A percentile compares a stretch with the other conserved stretches of the same genome.
Conservation (phyloP, 441 rosid species). For the Erodium trifolium region DNA sequence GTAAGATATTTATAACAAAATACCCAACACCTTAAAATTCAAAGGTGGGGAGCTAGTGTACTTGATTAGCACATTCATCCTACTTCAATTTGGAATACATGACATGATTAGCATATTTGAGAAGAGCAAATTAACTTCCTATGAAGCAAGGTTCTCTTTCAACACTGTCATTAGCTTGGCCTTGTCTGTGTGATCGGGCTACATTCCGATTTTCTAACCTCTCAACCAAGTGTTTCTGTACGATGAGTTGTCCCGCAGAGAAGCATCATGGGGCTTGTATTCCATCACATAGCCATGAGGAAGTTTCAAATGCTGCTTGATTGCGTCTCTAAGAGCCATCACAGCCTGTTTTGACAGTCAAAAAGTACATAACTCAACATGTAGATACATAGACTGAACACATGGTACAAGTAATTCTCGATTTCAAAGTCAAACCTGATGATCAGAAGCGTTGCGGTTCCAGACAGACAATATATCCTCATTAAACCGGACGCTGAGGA, state of each 20-base stretch:
- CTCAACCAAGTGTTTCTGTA: constrained; percentile 94
- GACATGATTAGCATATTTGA: no score
- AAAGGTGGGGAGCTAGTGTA: background rate
- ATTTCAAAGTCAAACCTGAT: constrained; percentile 46
- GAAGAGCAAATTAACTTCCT: no score
- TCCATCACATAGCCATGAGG: constrained; percentile 89
- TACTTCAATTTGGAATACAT: no score
- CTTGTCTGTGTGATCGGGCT: background rate
- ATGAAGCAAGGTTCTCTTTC: constrained; percentile 1
- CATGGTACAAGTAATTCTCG: background rate
- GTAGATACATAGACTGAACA: background rate
- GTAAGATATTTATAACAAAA: background rate
- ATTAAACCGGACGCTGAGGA: constrained; percentile 82
- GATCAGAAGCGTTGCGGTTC: constrained; percentile 92
- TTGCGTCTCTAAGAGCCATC: constrained; percentile 92
- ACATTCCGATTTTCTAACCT: constrained; percentile 37
- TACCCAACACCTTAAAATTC: constrained; percentile 12
- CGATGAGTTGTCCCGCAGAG: constrained; percentile 86
- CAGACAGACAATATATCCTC: constrained; percentile 91
- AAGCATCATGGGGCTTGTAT: constrained; percentile 92
- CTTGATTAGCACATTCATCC: no score
- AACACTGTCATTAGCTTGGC: constrained; percentile 10
- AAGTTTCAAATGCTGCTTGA: constrained; percentile 85
- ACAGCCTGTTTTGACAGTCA: constrained; percentile 52
- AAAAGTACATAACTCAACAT: constrained; percentile 8